A percentile compares a stretch with the other conserved stretches of the same genome.
phyloP scores from a whole-genome alignment of 768 basidiomycete species.

The Fibroporia radiculosa region DNA sequence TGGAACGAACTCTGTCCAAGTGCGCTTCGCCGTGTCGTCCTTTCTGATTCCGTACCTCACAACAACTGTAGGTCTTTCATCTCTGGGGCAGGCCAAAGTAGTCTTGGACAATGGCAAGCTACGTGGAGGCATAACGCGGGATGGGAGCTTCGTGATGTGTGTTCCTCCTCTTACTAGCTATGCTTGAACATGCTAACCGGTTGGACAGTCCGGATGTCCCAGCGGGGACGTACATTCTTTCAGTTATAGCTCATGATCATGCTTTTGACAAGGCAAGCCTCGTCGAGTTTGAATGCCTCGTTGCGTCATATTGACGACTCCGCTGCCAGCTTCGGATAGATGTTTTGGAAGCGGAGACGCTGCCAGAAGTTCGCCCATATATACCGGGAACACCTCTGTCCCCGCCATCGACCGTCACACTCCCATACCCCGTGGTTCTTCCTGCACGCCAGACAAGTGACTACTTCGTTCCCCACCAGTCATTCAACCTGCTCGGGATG shows the following conservation, averaged over 20 bases:
- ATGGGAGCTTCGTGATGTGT: constrained; percentile 66
- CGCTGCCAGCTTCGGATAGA: constrained; percentile 57
- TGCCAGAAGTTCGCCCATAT: constrained; percentile 54
- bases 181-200: neutral
- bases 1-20: constrained; percentile 71
- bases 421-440: constrained; percentile 57
- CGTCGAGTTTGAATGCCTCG: neutral
- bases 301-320: neutral
- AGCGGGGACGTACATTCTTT: constrained; percentile 62
- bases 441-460: constrained; percentile 44
- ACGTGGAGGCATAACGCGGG: constrained; percentile 42
- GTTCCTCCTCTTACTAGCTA: constrained; percentile 15
- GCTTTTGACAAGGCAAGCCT: constrained; percentile 58
- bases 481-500: constrained; percentile 71
- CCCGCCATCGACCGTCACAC: constrained; percentile 43
- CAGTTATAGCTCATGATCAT: constrained; percentile 59
- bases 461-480: constrained; percentile 64
- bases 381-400: constrained; percentile 61
- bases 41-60: neutral
- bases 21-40: constrained; percentile 19
- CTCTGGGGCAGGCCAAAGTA: constrained; percentile 51
- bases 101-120: constrained; percentile 52
- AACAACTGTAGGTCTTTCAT: constrained; percentile 12
- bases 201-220: constrained; percentile 53
- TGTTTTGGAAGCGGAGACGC: constrained; percentile 35